Percentiles rank a stretch among this genome's conserved stretches.
These are phyloP conservation scores for Hypomyces rosellus DNA, from an alignment of 2,329 filamentous ascomycete species.

Conservation along the genomic window DNA sequence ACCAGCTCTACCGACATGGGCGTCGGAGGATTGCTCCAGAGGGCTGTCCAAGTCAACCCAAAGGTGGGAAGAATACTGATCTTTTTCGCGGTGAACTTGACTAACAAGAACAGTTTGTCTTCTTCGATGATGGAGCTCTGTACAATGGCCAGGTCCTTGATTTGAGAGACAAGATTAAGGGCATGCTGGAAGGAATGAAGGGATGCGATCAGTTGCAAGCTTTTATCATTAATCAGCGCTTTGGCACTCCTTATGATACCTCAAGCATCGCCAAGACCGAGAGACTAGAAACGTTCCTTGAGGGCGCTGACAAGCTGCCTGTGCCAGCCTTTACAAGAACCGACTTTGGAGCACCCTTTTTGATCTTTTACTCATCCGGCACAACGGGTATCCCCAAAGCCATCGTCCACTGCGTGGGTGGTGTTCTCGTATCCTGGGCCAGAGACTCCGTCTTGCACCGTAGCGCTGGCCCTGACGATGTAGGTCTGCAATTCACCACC, in stretches of 20 bases:
- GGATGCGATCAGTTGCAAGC: conserved; percentile 54
- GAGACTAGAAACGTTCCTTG: conserved; percentile 40
- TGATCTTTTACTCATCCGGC: conserved; percentile 73
- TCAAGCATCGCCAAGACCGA: conserved; percentile 42
- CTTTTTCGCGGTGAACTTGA: no score
- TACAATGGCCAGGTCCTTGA: conserved; percentile 76
- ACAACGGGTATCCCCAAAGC: conserved; percentile 82
- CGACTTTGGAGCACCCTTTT: conserved; percentile 66
- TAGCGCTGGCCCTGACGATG: conserved; percentile 30
- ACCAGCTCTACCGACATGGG: conserved; percentile 80
- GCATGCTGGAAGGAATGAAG: conserved; percentile 60
- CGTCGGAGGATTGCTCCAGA: conserved; percentile 67
- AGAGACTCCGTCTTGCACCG: conserved; percentile 50
- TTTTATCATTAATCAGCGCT: conserved; percentile 61
- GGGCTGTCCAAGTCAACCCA: conserved; percentile 67
- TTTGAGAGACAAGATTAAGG: conserved; percentile 64
- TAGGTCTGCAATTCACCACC: conserved; percentile 53
- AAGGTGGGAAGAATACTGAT: conserved; percentile 36
- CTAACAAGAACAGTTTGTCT: conserved; percentile 50
- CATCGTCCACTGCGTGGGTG: conserved; percentile 69
- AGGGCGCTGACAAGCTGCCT: conserved; percentile 19
- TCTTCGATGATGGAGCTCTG: conserved; percentile 72
- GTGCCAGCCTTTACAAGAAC: conserved; percentile 51
- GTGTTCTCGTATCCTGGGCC: conserved; percentile 49
- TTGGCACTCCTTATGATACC: conserved; percentile 54